Evolutionary conservation across 108 stramenopile species (phyloP).

Genomic region (Skeletonema marinoi): DNA sequence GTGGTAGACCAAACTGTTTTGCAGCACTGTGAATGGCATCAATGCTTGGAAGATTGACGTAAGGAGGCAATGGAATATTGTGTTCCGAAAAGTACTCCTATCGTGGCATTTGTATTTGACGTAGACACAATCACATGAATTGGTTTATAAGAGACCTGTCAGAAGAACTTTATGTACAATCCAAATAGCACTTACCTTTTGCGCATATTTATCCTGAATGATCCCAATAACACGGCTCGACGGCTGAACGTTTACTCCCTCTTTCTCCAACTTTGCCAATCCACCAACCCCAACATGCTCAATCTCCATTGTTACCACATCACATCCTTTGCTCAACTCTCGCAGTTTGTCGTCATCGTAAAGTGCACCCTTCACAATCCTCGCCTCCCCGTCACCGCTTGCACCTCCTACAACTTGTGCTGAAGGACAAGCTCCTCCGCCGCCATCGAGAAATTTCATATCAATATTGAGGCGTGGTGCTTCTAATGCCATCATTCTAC

Average conservation of each 20-base stretch:
- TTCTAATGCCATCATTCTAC: conserved; percentile 99
- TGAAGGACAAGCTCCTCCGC: conserved; percentile 68
- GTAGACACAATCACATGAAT: conserved; percentile 3
- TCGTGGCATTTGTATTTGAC: neutral
- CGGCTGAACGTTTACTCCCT: conserved; percentile 92
- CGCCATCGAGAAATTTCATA: conserved; percentile 89
- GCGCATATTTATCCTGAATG: conserved; percentile 95
- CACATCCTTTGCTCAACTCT: conserved; percentile 68
- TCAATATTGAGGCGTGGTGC: conserved; percentile 90
- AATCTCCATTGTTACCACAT: conserved; percentile 98
- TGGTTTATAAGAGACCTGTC: conserved; percentile 3
- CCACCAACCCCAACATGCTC: conserved; percentile 96
- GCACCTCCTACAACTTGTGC: conserved; percentile 54
- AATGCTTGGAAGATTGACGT: conserved; percentile 57
- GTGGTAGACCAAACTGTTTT: conserved; percentile 80
- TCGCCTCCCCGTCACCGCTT: conserved; percentile 10
- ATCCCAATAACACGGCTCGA: conserved; percentile 78
- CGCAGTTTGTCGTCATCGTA: conserved; percentile 82
- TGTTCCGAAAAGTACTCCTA: conserved; percentile 76
- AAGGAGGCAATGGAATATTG: conserved; percentile 78
- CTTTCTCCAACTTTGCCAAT: conserved; percentile 73
- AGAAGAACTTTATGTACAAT: neutral
- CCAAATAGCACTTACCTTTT: conserved; percentile 68
- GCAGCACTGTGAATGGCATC: conserved; percentile 72
- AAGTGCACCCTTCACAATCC: conserved; percentile 80